A percentile compares a stretch with the other conserved stretches of the same genome.
Evolutionary conservation across 106 monocot genomes (phyloP).

Genomic region (Apostasia ramifera): DNA sequence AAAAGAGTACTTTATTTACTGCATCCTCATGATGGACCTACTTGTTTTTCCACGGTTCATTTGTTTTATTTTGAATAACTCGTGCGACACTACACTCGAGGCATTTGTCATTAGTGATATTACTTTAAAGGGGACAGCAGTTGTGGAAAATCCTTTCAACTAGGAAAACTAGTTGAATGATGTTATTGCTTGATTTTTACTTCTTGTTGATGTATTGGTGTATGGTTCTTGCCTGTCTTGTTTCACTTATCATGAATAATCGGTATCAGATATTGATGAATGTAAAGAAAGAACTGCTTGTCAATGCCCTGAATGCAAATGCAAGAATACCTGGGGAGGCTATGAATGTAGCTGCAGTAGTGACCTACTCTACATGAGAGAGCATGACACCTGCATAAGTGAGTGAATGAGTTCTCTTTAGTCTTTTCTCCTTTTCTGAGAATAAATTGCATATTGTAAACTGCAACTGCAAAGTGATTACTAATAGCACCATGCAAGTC

Average conservation of each 20-base stretch:
- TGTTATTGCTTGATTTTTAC: background rate
- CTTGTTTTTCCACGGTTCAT: too few relatives aligned
- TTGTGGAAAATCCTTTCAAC: background rate
- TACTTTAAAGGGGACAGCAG: background rate
- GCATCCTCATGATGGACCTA: too few relatives aligned
- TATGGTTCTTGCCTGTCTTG: background rate
- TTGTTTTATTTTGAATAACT: too few relatives aligned
- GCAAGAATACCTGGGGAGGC: slow-evolving; percentile 92
- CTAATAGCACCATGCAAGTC: background rate
- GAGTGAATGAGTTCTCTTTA: slow-evolving; percentile 12
- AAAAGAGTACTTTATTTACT: too few relatives aligned
- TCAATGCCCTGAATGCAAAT: slow-evolving; percentile 76
- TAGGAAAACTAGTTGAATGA: background rate
- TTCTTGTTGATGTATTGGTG: background rate
- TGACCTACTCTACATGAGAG: slow-evolving; percentile 74
- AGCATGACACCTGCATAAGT: slow-evolving; percentile 98
- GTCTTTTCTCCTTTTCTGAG: background rate
- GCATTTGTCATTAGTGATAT: background rate
- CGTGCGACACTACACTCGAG: background rate
- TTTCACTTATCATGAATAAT: background rate
- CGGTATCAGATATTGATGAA: slow-evolving; percentile 77
- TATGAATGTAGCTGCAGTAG: slow-evolving; percentile 80
- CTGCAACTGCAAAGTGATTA: too few relatives aligned
- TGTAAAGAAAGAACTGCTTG: slow-evolving; percentile 84
- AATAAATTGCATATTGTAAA: too few relatives aligned